Percentiles rank a stretch among this genome's conserved stretches.
phyloP scores from a whole-genome alignment of 345 rosid species.

The Balakata baccata region DNA sequence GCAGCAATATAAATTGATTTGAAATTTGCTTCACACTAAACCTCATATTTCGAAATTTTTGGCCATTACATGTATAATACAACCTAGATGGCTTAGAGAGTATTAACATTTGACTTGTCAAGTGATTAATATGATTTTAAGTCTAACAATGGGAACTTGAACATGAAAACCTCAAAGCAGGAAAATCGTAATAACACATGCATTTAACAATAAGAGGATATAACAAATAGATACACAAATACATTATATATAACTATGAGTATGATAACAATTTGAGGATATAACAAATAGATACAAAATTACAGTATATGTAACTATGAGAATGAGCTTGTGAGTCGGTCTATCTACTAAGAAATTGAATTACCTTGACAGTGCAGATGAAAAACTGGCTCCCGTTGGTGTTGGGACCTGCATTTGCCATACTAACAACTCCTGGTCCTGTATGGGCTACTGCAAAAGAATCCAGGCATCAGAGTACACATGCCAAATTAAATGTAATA shows the following conservation, averaged over 20 bases:
- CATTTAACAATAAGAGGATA: background rate
- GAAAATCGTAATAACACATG: background rate
- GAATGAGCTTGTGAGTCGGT: background rate
- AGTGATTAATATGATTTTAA: too few relatives aligned
- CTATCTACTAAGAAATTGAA: slow-evolving; percentile 11
- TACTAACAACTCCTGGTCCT: slow-evolving; percentile 93
- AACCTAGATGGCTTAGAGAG: background rate
- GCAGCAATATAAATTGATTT: background rate
- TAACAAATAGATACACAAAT: too few relatives aligned
- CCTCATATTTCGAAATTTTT: background rate
- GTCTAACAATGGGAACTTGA: background rate
- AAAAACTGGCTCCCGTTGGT: slow-evolving; percentile 99
- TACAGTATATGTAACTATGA: background rate
- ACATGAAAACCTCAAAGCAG: background rate
- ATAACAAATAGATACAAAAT: background rate
- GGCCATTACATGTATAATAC: background rate
- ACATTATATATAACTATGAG: background rate
- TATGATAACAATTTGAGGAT: background rate
- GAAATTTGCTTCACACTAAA: background rate
- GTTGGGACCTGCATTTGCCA: slow-evolving; percentile 99
- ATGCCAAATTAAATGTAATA: background rate
- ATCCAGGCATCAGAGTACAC: slow-evolving; percentile 14
- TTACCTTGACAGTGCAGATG: slow-evolving; percentile 95
- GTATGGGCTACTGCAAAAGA: slow-evolving; percentile 68
- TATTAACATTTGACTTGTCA: background rate